Base-by-base conservation (phyloP, 306 rosid genomes). In the Spatholobus suberectus region DNA sequence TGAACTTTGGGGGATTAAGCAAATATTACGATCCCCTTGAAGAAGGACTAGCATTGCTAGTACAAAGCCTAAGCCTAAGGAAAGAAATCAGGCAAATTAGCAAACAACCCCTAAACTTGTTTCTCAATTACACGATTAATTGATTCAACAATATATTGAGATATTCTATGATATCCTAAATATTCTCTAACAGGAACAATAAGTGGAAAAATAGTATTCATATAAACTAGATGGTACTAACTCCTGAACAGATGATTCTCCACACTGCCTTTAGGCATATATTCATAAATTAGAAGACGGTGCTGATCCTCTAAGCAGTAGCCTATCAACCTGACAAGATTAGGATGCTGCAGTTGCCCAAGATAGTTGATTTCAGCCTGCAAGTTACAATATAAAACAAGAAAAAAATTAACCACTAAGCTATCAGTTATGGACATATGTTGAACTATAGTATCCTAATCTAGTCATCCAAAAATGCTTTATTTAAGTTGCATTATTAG, bases 281-380 rank as follows among this genome's bases (percentile, higher is more conserved):
- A 94, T 67, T 94, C 97, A 11, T 94, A 94, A 12, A 86, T 91
- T 70, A 94, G 81, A 76, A 92, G 92, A 73, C 98, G 86, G 37
- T 94, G 94, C 18, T 94, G 95, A 65, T 94, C 97, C 84, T 94
- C 97, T 8, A 90, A 71, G 90, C 98, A 94, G 84, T 92, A 92
- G 44, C 95, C 98, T 62, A 94, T 86, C 85, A 94, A 80, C 85
- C 89, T 94, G 75, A 94, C 98, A 61, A 94, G 94, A 89, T 94
- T 90, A 55, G 97, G 97, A 85, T 94, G 97, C 38, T 75, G 90
- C 47, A 94, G 86, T 82, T 86, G 94, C 66, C 98, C 98, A 9
- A 94, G 93, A 86, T 94, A 94, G 87, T 94, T 94, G 70, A 94
- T 94, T 88, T 94, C 97, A 49, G 95, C 87, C 98, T 92, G 83